Percentiles rank a stretch among this genome's conserved stretches.
These are phyloP conservation scores for Alectoria sarmentosa DNA, from an alignment of 495 filamentous ascomycete genomes.

Conservation along the genomic window DNA sequence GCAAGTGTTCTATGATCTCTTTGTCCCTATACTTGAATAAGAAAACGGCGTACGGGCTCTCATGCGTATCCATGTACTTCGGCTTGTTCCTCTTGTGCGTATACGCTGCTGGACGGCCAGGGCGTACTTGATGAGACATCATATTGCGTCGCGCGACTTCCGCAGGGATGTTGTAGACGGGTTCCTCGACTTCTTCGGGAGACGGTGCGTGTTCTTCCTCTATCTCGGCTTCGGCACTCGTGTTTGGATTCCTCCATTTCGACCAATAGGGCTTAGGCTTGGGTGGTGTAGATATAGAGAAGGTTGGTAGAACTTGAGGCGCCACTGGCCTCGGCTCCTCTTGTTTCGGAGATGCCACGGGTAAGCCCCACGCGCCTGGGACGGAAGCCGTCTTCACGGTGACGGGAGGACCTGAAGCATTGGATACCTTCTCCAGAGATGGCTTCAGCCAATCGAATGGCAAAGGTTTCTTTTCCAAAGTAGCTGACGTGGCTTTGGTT, in stretches of 20 bases:
- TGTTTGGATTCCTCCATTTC: conserved; percentile 11
- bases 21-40: conserved; percentile 40
- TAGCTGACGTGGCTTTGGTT: background rate
- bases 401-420: background rate
- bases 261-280: conserved; percentile 23
- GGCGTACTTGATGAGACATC: conserved; percentile 31
- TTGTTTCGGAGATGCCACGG: background rate
- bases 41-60: conserved; percentile 42
- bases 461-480: background rate
- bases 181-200: background rate
- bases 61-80: conserved; percentile 36
- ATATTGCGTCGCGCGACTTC: conserved; percentile 15
- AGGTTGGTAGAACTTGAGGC: conserved; percentile 1
- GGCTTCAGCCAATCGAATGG: conserved; percentile 5
- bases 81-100: conserved; percentile 31
- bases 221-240: conserved; percentile 3
- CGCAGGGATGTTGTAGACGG: conserved; percentile 17
- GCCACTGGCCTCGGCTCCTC: background rate
- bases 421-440: background rate
- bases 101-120: conserved; percentile 33
- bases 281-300: background rate
- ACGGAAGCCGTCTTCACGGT: background rate
- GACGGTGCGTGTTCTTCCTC: background rate
- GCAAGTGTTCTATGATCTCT: conserved; percentile 19
- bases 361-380: conserved; percentile 2